Evolutionary conservation across 78 protist genomes (phyloP), one percentile per base, ranked within the genome.

Genomic region (Emiliania huxleyi): DNA sequence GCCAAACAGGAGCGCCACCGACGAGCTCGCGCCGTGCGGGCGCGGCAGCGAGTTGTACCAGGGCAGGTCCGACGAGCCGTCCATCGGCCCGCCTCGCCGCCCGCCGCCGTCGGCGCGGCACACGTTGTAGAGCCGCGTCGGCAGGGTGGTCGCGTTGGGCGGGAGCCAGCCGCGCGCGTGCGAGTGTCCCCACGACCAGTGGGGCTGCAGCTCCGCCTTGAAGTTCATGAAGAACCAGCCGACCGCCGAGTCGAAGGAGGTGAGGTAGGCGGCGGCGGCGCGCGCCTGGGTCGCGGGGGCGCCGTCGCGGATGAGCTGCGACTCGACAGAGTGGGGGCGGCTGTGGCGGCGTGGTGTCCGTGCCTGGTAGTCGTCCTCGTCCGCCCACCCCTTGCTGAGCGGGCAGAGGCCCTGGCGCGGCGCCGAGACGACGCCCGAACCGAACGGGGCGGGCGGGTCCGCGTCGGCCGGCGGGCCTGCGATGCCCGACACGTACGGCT

Each of bases 91-190:
- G 43, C 3, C 83, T 4, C 75, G 23, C 38, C 12, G 75, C 12
- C 33, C n/a, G 33, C 33, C n/a, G 37, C 83, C 83, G 19, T 29
- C 18, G 44, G 44, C 23, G 3, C 4, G 1, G 42, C 83, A 73
- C 42, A 35, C 18, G 83, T 73, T 35, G 33, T 33, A 42, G 43
- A 73, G 83, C 15, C 42, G 2, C 83, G 2, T 2, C 23, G 83
- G 83, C 37, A 35, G 42, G 37, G 6, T 22, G 29, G 85, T 22
- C 46, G 40, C 46, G 46, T 77, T 77, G n/a, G 19, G 44, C 2
- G 85, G 85, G 19, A 77, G n/a, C 85, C 85, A 77, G 42, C 85
- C 85, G 29, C 85, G 85, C 46, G 37, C 46, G 22, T 77, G 46
- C 48, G 85, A 45, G 35, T 2, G 46, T 48, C 1, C 4, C 44